Conservation (phyloP, 2,329 filamentous ascomycete genomes). For the Scorias spongiosa region DNA sequence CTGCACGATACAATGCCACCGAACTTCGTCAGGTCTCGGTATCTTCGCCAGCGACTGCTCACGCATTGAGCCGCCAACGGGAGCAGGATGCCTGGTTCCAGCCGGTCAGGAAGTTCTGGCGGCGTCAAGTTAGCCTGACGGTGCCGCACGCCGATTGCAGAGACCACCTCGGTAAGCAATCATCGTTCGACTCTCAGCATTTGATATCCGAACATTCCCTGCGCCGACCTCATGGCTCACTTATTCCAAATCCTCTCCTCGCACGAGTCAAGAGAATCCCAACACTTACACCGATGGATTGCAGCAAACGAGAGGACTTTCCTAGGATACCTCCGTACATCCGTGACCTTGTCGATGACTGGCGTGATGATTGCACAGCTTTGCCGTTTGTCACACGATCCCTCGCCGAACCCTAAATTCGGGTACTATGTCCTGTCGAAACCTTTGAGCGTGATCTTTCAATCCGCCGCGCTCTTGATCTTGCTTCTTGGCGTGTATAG, state of each 20-base stretch:
- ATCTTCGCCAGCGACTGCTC: slow-evolving; percentile 1
- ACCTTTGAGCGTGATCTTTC: slow-evolving; percentile 39
- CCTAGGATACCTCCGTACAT: slow-evolving; percentile 57
- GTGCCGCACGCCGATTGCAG: slow-evolving; percentile 36
- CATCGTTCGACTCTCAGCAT: no score
- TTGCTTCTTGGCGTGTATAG: slow-evolving; percentile 40
- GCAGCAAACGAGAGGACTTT: slow-evolving; percentile 61
- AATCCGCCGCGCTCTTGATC: slow-evolving; percentile 33
- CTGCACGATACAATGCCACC: slow-evolving; percentile 19
- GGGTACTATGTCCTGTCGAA: slow-evolving; percentile 47
- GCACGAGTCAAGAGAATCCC: not conserved
- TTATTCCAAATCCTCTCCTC: no score
- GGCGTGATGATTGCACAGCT: slow-evolving; percentile 53
- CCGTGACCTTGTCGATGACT: slow-evolving; percentile 50
- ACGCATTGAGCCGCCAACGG: slow-evolving; percentile 3
- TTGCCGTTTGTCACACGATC: slow-evolving; percentile 43
- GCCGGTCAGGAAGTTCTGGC: slow-evolving; percentile 31
- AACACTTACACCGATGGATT: not conserved
- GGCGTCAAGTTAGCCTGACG: slow-evolving; percentile 32
- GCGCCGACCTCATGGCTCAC: no score
- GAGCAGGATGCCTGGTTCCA: slow-evolving; percentile 21
- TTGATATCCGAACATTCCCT: no score
- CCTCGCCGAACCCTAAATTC: slow-evolving; percentile 30
- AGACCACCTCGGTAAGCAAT: slow-evolving; percentile 40
- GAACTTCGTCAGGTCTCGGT: slow-evolving; percentile 12